A percentile compares a stretch with the other conserved stretches of the same genome.
Evolutionary conservation across 371 early-diverging fungal genomes (phyloP).

Genomic region (Actinomortierella wolfii): DNA sequence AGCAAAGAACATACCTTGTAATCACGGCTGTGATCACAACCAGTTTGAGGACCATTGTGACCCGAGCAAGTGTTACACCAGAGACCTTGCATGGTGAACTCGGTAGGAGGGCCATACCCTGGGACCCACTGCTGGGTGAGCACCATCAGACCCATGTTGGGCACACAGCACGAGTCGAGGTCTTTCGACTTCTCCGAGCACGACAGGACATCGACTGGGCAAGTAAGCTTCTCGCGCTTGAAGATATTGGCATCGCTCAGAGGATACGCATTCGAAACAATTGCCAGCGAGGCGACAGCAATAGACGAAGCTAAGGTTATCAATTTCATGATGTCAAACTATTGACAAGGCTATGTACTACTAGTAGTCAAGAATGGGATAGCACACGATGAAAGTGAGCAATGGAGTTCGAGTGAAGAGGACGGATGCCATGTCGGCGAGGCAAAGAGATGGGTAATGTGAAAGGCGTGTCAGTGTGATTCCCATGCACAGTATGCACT

Average conservation of each 20-base stretch:
- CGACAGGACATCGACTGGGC: constrained; percentile 54
- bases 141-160: constrained; percentile 67
- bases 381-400: too few relatives aligned
- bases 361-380: too few relatives aligned
- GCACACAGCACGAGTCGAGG: constrained; percentile 70
- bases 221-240: constrained; percentile 24
- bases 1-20: constrained; percentile 27
- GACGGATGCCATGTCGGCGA: constrained; percentile 11
- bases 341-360: too few relatives aligned
- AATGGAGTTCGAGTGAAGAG: background rate
- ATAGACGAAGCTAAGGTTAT: constrained; percentile 47
- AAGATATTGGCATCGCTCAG: constrained; percentile 9
- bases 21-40: constrained; percentile 68
- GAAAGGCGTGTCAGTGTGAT: constrained; percentile 1
- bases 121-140: constrained; percentile 60
- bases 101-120: constrained; percentile 54
- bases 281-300: constrained; percentile 45
- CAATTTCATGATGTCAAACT: constrained; percentile 59
- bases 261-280: constrained; percentile 32
- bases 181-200: constrained; percentile 37
- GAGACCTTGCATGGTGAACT: constrained; percentile 77
- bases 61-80: constrained; percentile 83
- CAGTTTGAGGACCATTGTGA: constrained; percentile 56
- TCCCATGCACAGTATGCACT: too few relatives aligned
- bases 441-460: constrained; percentile 6